Conservation (phyloP, 2,329 filamentous ascomycete species). For the Neopestalotiopsis clavispora region DNA sequence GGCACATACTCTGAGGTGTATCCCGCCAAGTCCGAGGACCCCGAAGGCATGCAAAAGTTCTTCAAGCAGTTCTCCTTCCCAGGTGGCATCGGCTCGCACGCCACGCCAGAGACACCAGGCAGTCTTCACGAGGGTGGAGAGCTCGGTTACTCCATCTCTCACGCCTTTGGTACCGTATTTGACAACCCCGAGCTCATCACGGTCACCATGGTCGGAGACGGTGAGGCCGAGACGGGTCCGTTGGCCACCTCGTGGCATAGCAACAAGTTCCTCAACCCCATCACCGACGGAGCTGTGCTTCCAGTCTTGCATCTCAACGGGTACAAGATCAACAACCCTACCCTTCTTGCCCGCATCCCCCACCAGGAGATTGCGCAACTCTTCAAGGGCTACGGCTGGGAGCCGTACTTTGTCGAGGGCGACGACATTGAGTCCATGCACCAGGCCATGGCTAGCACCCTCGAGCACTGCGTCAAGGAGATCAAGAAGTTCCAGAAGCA, state of each 20-base stretch:
- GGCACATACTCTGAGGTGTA: conserved; percentile 80
- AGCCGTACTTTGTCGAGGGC: conserved; percentile 81
- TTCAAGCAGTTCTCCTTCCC: conserved; percentile 87
- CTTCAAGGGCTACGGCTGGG: conserved; percentile 78
- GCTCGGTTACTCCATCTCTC: conserved; percentile 80
- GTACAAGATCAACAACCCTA: conserved; percentile 87
- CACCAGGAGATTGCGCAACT: conserved; percentile 74
- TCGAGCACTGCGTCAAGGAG: conserved; percentile 74
- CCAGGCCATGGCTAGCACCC: conserved; percentile 78
- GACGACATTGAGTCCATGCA: conserved; percentile 77
- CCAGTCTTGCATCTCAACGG: conserved; percentile 81
- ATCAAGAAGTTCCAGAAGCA: conserved; percentile 73
- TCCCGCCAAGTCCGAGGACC: conserved; percentile 72
- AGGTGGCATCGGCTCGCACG: conserved; percentile 78
- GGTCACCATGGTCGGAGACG: conserved; percentile 79
- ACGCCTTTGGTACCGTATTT: conserved; percentile 78
- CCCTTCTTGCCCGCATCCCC: conserved; percentile 72
- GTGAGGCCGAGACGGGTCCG: conserved; percentile 81
- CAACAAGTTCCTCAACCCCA: conserved; percentile 82
- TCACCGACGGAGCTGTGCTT: conserved; percentile 77
- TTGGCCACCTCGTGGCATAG: conserved; percentile 82
- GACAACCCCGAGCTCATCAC: conserved; percentile 77
- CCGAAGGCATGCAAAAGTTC: conserved; percentile 73
- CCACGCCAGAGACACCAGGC: conserved; percentile 79
- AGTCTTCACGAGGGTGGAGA: conserved; percentile 81